These are phyloP conservation scores for Pseudoneurospora amorphoporcata DNA, from an alignment of 495 filamentous ascomycete species.

Conservation along the genomic window DNA sequence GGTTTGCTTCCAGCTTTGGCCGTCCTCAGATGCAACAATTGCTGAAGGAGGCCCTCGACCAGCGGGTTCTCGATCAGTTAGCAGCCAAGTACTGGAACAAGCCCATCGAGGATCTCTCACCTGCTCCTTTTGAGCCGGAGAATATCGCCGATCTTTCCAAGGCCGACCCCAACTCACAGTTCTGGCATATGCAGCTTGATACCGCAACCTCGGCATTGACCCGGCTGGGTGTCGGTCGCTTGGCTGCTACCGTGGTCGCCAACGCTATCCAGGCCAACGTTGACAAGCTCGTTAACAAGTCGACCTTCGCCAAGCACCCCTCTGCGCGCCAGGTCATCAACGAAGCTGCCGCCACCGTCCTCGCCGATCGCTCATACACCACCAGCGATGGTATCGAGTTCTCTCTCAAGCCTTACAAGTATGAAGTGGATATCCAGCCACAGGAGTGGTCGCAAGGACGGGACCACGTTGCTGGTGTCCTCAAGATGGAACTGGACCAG, in stretches of 20 bases:
- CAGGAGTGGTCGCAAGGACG: conserved; percentile 77
- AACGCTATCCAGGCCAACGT: conserved; percentile 78
- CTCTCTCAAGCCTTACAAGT: conserved; percentile 98
- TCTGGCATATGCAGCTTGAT: conserved; percentile 93
- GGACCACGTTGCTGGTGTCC: conserved; percentile 62
- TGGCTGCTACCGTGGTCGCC: conserved; percentile 85
- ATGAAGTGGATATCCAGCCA: conserved; percentile 86
- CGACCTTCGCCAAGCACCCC: conserved; percentile 80
- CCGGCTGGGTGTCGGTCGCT: conserved; percentile 82
- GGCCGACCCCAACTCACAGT: conserved; percentile 68
- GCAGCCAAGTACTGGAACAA: conserved; percentile 97
- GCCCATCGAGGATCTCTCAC: conserved; percentile 66
- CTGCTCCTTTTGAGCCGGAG: conserved; percentile 55
- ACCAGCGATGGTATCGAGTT: conserved; percentile 99
- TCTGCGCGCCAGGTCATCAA: conserved; percentile 85
- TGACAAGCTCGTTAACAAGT: conserved; percentile 63
- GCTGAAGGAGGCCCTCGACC: conserved; percentile 85
- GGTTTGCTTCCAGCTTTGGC: conserved; percentile 81
- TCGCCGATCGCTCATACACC: conserved; percentile 91
- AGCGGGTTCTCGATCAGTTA: conserved; percentile 90
- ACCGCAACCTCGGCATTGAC: conserved; percentile 83
- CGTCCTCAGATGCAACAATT: conserved; percentile 79
- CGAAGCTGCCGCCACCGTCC: conserved; percentile 74
- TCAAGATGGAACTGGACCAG: conserved; percentile 75
- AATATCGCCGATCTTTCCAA: conserved; percentile 68